Base-by-base conservation (phyloP, 768 basidiomycete genomes). In the Candolleomyces efflorescens region DNA sequence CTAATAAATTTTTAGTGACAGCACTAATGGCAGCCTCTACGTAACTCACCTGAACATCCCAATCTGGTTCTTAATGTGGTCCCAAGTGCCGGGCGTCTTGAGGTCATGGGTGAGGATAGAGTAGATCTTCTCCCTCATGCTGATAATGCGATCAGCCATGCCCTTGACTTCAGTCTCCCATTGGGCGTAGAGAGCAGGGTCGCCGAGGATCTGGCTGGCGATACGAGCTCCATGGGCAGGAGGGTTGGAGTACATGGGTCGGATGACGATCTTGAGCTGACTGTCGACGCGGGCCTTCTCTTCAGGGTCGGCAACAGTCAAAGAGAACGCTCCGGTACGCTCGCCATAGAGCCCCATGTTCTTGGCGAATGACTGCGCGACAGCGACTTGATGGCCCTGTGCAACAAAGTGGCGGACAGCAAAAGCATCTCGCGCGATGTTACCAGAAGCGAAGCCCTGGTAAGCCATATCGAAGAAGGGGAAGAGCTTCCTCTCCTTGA, bases 401-500 rank as follows among this genome's bases (percentile, higher is more conserved):
- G 85, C 79, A 54, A 96, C 90, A 71, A 99, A 98, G 76, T 96
- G 85, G 63, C 96, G 90, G 58, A 98, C 85, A 32, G 96, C 94
- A 72, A 92, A 95, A 11, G 96, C 97, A 68, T 99, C 97, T 56
- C 85, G 86, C 63, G 86, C 71, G 62, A 92, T 94, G 53, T 87
- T 86, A 52, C 97, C 97, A 22, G 95, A 97, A 37, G 97, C 96
- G 71, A 99, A 99, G 53, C 97, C 97, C 74, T 97, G 94, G 79
- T 99, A 99, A 15, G 97, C 96, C 94, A 98, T 98, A 75, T 99
- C 97, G 72, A 98, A 98, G 85, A 98, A 94, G 53, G 96, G 91
- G 86, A 98, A 96, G 65, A 96, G 83, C 62, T 86, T 84, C 78
- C 84, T 92, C 77, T 93, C 89, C 68, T 91, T 86, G 64, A 96